Evolutionary conservation across 2,329 filamentous ascomycete genomes (phyloP), one percentile per base, ranked within the genome.

Genomic region (Neocatenulostroma microsporum): DNA sequence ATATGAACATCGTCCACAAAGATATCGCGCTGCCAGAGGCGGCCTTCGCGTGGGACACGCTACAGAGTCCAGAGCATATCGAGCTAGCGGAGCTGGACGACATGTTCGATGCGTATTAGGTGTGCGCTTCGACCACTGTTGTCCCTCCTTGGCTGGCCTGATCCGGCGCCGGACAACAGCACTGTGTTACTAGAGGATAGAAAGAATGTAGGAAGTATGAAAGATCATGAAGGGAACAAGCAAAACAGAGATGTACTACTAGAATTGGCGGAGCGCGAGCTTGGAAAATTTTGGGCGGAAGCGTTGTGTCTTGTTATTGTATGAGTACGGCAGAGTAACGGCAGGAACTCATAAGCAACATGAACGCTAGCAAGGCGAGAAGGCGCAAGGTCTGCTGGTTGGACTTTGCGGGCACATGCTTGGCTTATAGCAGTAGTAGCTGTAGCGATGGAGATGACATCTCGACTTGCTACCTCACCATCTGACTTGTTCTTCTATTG

Each of bases 41-140:
- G 41, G 26, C 56, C 47, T 45, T 63, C 42, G 45, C 41, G 3
- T 58, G 54, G 55, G 57, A 58, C 12, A 48, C 9, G 15, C 40
- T 77, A 54, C 71, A 72, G 57, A 86, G 80, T 57, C 87, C 88
- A 1, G 91, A 96, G 66, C 83, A 79, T 47, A 81, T 96, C 50
- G 87, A 93, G 60, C 76, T 96, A 32, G 86, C 94, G 30, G 91
- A 98, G 68, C 78, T 96, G 17, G 89, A 96, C 56, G 78, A 83
- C 51, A 74, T 95, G 58, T 76, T 95, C 53, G 80, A 84, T 56
- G 80, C 49, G 21, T 61, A 57, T 31, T 59, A 50, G 32, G 25
- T 21, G 29, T 13, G 24, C 13, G 14, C 18, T 2, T 13, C 21
- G 13, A 13, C 11, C 17, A 11, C 13, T n/a, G 19, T 7, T 34